These are phyloP conservation scores for Phaeotremella fagi DNA, from an alignment of 768 basidiomycete genomes.

Conservation along the genomic window DNA sequence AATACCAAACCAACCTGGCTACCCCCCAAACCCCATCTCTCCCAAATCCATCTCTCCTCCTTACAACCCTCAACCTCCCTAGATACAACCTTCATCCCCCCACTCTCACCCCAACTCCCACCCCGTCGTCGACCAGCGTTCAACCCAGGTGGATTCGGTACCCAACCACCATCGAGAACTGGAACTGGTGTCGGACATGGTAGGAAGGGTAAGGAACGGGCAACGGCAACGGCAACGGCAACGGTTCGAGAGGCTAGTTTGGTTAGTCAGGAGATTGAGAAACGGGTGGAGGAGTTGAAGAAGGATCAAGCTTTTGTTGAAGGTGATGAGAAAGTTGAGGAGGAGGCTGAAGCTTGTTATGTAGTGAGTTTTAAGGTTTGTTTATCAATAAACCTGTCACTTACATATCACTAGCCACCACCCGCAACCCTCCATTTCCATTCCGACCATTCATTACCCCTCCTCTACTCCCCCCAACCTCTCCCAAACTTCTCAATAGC, in stretches of 20 bases:
- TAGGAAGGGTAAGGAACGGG: slow-evolving; percentile 8
- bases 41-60: slow-evolving; percentile 1
- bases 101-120: slow-evolving; percentile 30
- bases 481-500: slow-evolving; percentile 60
- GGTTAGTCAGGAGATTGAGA: slow-evolving; percentile 15
- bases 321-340: slow-evolving; percentile 21
- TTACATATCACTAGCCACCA: slow-evolving; percentile 31
- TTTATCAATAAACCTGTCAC: not conserved
- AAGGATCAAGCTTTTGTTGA: slow-evolving; percentile 22
- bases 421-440: slow-evolving; percentile 42
- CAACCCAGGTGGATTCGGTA: slow-evolving; percentile 35
- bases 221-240: slow-evolving; percentile 6
- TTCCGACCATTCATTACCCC: slow-evolving; percentile 34
- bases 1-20: slow-evolving; percentile 4
- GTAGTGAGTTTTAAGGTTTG: slow-evolving; percentile 31
- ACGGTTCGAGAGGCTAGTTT: too few relatives aligned
- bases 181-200: slow-evolving; percentile 16
- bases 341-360: slow-evolving; percentile 47
- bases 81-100: slow-evolving; percentile 13
- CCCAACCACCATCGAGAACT: slow-evolving; percentile 11
- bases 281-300: slow-evolving; percentile 21
- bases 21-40: slow-evolving; percentile 23
- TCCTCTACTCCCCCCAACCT: slow-evolving; percentile 46
- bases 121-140: slow-evolving; percentile 30
- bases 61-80: slow-evolving; percentile 1